Conservation (phyloP, 2,329 filamentous ascomycete genomes). For the Diplodia intermedia region DNA sequence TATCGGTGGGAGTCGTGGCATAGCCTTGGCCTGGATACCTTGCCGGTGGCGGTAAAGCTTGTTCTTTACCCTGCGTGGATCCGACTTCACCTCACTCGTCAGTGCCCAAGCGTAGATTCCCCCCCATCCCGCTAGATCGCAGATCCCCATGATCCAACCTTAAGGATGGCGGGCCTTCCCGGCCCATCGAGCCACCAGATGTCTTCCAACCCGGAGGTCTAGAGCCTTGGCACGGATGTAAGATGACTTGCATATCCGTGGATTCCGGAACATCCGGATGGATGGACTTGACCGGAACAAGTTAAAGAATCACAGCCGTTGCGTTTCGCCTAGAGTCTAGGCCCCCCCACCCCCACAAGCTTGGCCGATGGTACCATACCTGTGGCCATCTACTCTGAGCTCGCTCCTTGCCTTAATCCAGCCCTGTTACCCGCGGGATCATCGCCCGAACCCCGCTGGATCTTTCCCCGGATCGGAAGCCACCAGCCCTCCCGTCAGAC, state of each 20-base stretch:
- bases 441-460: neutral
- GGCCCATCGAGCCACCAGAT: conserved; percentile 11
- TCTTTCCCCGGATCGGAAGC: neutral
- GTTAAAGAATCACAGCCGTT: neutral
- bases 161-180: conserved; percentile 15
- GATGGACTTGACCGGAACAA: neutral
- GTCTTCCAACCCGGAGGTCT: neutral
- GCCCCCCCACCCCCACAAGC: neutral
- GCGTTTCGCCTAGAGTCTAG: conserved; percentile 8
- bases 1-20: neutral
- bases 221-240: conserved; percentile 7
- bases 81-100: neutral
- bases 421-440: neutral
- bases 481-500: neutral
- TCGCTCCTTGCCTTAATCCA: neutral
- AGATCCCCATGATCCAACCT: conserved; percentile 18
- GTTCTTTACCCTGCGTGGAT: neutral
- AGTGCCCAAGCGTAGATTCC: conserved; percentile 10
- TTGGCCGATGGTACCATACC: neutral
- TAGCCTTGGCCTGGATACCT: neutral
- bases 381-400: neutral
- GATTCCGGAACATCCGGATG: neutral
- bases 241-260: conserved; percentile 13
- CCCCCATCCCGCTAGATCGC: conserved; percentile 5
- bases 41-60: conserved; percentile 12